A percentile compares a stretch with the other conserved stretches of the same genome.
Evolutionary conservation across 176 grass and related monocot genomes (phyloP).

Genomic region (Puccinellia tenuiflora): DNA sequence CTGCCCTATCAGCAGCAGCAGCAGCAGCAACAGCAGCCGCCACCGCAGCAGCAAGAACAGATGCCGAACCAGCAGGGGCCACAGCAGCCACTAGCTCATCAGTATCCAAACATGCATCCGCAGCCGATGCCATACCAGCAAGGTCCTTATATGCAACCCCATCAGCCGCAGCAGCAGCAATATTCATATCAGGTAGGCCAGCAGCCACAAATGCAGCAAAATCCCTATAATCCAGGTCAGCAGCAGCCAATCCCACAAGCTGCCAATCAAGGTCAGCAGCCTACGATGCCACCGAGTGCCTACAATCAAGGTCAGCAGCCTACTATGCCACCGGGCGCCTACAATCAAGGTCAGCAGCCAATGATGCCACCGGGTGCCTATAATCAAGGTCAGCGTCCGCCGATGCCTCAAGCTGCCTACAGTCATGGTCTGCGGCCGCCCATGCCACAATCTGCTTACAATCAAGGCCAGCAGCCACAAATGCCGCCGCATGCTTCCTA

Average conservation of each 20-base stretch:
- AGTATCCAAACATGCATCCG: slow-evolving; percentile 16
- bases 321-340: neutral
- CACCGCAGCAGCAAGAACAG: slow-evolving; percentile 58
- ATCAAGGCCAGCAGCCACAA: slow-evolving; percentile 48
- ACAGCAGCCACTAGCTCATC: slow-evolving; percentile 35
- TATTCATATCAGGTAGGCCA: slow-evolving; percentile 56
- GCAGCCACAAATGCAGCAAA: slow-evolving; percentile 27
- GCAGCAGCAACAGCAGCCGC: slow-evolving; percentile 55
- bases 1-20: slow-evolving; percentile 42
- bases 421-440: slow-evolving; percentile 30
- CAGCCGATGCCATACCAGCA: slow-evolving; percentile 56
- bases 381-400: slow-evolving; percentile 19
- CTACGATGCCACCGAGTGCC: neutral
- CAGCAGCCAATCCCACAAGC: slow-evolving; percentile 24
- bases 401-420: slow-evolving; percentile 19
- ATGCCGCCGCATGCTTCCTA: slow-evolving; percentile 32
- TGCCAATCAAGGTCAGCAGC: slow-evolving; percentile 20
- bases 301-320: slow-evolving; percentile 25
- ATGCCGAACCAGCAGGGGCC: slow-evolving; percentile 35
- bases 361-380: slow-evolving; percentile 5
- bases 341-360: slow-evolving; percentile 15
- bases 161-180: slow-evolving; percentile 47
- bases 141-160: slow-evolving; percentile 46
- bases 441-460: slow-evolving; percentile 28
- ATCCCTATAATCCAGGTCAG: slow-evolving; percentile 31